Evolutionary conservation across 345 rosid genomes (phyloP), one percentile per base, ranked within the genome.

Genomic region (Kernera saxatilis): DNA sequence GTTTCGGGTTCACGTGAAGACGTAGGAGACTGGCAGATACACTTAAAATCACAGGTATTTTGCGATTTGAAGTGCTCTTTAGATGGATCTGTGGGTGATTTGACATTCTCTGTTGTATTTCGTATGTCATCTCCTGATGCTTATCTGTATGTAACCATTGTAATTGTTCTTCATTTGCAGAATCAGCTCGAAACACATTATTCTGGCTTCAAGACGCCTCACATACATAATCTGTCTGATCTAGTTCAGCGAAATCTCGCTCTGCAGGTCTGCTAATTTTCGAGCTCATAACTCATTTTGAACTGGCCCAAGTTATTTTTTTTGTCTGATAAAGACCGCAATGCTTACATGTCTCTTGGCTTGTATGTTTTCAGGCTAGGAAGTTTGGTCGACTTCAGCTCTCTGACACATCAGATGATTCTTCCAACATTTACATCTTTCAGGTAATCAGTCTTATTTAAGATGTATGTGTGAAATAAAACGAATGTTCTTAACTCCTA

Each of bases 221-320:
- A 94, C 78, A 82, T 92, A 77, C 86, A 91, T 74, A 94, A 94
- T 82, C 76, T 94, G 70, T 91, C 97, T 76, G 96, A 89, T 84
- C 89, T 91, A 59, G 93, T 94, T 55, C 89, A 71, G 76, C 87
- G 76, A 71, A 79, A 85, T 80, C 90, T 94, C 50, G 95, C 80
- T 55, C 78, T 75, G 54, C 98, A 92, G 79, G 99, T 91, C 80
- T 76, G 82, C 71, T 53, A 62, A 32, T 23, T 51, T 43, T 60
- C 11, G 44, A 69, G 55, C 33, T 65, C 54, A 41, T 36, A 36
- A 17, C 50, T 69, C 52, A 33, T 60, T 69, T 65, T 22, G 44
- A 13, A 52, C 22, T 52, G 33, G 29, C 27, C 63, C 29, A 51
- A 69, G 5, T 29, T 53, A 14, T 13, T 37, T 57, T 32, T 2